phyloP scores from a whole-genome alignment of 2,329 filamentous ascomycete species.

The Scedosporium apiospermum region DNA sequence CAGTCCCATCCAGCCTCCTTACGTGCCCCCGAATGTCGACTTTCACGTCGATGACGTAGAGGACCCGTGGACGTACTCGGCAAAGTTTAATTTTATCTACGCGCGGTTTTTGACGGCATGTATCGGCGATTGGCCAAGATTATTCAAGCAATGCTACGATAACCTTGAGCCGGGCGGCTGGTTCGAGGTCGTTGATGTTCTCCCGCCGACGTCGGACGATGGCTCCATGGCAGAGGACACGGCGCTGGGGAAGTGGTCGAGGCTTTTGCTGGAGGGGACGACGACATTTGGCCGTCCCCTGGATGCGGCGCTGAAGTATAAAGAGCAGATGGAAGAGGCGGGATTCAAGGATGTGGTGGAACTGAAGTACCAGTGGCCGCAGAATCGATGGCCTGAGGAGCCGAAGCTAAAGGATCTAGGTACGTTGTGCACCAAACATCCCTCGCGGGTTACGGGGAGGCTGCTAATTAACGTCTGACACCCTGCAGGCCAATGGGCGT shows the following conservation, averaged over 20 bases:
- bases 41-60: slow-evolving; percentile 59
- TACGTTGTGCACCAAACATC: background rate
- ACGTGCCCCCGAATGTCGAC: slow-evolving; percentile 50
- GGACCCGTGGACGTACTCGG: slow-evolving; percentile 29
- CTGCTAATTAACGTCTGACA: background rate
- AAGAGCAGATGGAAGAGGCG: background rate
- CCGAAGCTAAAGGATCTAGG: background rate
- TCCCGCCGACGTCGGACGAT: background rate
- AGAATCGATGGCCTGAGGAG: background rate
- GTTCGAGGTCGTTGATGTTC: background rate
- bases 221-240: background rate
- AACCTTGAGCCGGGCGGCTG: slow-evolving; percentile 24
- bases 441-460: too few species aligned
- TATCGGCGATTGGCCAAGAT: slow-evolving; percentile 20
- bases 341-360: background rate
- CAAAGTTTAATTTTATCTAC: slow-evolving; percentile 24
- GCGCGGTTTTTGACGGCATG: slow-evolving; percentile 14
- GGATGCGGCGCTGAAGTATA: slow-evolving; percentile 22
- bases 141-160: slow-evolving; percentile 10
- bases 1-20: slow-evolving; percentile 47
- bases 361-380: background rate
- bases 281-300: slow-evolving; percentile 22
- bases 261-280: background rate
- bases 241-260: background rate
- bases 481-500: slow-evolving; percentile 13